Evolutionary conservation across 257 asterid species (phyloP).

Genomic region (Ajuga chamaepitys): DNA sequence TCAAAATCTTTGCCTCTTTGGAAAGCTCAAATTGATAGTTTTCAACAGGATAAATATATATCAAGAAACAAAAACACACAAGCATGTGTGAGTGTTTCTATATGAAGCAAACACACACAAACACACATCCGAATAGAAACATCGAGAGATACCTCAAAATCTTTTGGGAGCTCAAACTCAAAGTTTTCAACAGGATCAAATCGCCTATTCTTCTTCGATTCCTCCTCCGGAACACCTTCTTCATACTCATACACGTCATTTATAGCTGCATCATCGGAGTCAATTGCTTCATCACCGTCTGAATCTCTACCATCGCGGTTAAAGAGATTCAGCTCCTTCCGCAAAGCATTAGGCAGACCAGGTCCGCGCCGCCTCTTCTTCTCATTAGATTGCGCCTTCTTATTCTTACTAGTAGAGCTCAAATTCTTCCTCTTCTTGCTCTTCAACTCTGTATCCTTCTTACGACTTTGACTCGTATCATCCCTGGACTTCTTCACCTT

Average conservation of each 20-base stretch:
- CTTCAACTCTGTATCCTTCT: too few species aligned
- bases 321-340: slow-evolving; percentile 35
- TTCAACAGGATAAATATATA: slow-evolving; percentile 63
- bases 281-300: slow-evolving; percentile 28
- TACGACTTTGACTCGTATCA: slow-evolving; percentile 13
- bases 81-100: too few species aligned
- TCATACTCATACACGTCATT: slow-evolving; percentile 72
- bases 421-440: slow-evolving; percentile 21
- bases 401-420: slow-evolving; percentile 8
- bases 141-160: too few species aligned
- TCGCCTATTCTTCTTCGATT: slow-evolving; percentile 58
- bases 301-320: slow-evolving; percentile 4
- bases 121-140: too few species aligned
- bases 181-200: slow-evolving; percentile 72
- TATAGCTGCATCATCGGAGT: slow-evolving; percentile 21
- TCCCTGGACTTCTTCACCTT: slow-evolving; percentile 21
- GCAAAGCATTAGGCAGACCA: slow-evolving; percentile 56
- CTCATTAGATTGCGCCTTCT: slow-evolving; percentile 16
- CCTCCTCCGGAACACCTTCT: slow-evolving; percentile 77
- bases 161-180: slow-evolving; percentile 66
- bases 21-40: slow-evolving; percentile 76
- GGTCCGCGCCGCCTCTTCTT: slow-evolving; percentile 52
- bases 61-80: too few species aligned
- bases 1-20: too few species aligned
- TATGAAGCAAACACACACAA: too few species aligned